Evolutionary conservation across 345 rosid species (phyloP).

Genomic region (Syzygium oleosum): DNA sequence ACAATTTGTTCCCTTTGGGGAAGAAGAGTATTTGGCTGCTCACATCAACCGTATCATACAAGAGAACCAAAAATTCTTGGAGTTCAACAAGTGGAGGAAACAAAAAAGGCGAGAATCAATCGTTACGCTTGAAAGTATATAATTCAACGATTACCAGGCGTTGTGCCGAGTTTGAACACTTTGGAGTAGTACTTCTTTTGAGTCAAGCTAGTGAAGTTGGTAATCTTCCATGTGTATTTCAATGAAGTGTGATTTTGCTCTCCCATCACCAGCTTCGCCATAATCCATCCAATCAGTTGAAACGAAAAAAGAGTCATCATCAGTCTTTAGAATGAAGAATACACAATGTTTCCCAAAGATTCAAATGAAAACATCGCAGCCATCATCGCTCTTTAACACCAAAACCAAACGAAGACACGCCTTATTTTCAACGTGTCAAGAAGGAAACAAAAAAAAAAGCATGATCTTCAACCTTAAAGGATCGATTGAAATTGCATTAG

Average conservation of each 20-base stretch:
- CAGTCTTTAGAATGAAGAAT: not conserved
- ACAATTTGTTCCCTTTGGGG: conserved; percentile 13
- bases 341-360: not conserved
- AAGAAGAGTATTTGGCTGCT: not conserved
- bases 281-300: too few species aligned
- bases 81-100: not conserved
- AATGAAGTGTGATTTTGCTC: not conserved
- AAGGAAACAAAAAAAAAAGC: too few species aligned
- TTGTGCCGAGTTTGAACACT: conserved; percentile 1
- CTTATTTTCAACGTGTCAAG: not conserved
- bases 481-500: not conserved
- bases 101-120: not conserved
- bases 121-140: not conserved
- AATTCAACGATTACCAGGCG: conserved; percentile 5
- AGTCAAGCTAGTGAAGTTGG: conserved; percentile 1
- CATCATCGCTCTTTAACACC: not conserved
- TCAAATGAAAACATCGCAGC: not conserved
- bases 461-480: not conserved
- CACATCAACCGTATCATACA: conserved; percentile 31
- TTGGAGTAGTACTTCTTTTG: conserved; percentile 5
- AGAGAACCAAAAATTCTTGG: conserved; percentile 21
- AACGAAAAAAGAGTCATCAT: not conserved
- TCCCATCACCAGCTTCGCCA: not conserved
- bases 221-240: conserved; percentile 16
- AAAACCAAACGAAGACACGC: not conserved